Base-by-base conservation (phyloP, 352 stramenopile genomes). In the Globisporangium sylvaticum region DNA sequence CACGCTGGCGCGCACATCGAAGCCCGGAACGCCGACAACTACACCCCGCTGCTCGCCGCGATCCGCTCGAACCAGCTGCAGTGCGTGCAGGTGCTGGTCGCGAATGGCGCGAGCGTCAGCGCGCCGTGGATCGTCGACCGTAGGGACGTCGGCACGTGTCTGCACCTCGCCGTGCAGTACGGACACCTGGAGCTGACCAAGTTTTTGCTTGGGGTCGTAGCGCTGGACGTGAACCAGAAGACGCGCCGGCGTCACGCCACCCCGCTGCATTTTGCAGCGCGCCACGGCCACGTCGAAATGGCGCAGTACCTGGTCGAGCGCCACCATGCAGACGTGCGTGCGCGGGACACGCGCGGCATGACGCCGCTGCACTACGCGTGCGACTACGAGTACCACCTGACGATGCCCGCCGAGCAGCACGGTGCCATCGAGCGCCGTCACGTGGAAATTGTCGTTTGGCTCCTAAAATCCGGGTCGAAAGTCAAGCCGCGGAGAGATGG, bases 361-460 rank as follows among this genome's bases (percentile, higher is more conserved):
- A 84, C 79, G 2, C 54, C 73, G 22, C 69, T 87, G 31, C 76
- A 87, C 48, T 66, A 77, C 39, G 70, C 75, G 3, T 71, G 71
- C 22, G 69, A 79, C 55, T 79, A 79, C 24, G 57, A 50, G 62
- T 62, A 63, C 60, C 70, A 61, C 61, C 62, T 6, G 55, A 70
- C 58, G 53, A 60, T 64, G 63, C 68, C 55, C 55, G 42, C 25
- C 27, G 68, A 57, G 63, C 73, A 58, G 68, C 70, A 56, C 32
- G 58, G 22, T 9, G 1, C 34, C 20, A 61, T 68, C 32, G 69
- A 69, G 53, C 54, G 12, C 10, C 25, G 22, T 1, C 73, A 79
- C 24, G 64, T 75, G 14, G 69, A 77, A 37, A 64, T 79, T 12
- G 73, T 73, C n/a, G n/a, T 63, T 7, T 48, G 48, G 3, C 58